Base-by-base conservation (phyloP, 1,139 yeast species). In the Wickerhamomyces sp. region DNA sequence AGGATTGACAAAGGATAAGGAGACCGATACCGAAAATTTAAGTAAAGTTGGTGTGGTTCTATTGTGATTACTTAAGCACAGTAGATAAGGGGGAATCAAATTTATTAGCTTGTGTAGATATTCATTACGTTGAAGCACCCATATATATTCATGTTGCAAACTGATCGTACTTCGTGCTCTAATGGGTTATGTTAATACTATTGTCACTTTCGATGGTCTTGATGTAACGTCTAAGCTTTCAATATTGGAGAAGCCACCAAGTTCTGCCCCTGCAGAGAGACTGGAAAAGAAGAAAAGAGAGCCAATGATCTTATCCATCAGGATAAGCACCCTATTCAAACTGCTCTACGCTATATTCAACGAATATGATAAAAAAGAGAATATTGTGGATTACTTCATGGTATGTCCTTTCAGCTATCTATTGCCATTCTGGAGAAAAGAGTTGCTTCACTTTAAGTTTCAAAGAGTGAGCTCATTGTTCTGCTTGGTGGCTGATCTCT, bases 21-120 rank as follows among this genome's bases (percentile, higher is more conserved):
- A 73, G 33, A 69, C 75, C 36, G 75, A 69, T 40, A 65, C 64
- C 28, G 74, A 67, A 25, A 65, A 65, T 30, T 73, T 84, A 36
- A 88, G 96, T 61, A 95, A 94, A 19, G 76, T 90, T 28, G 97
- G 97, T 48, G 90, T 87, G 22, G 94, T 92, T 10, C 75, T 92
- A 78, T 72, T 90, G 41, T 89, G 29, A 42, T 28, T 17, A 19
- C 16, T 10, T 25, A 21, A 7, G 7, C 10, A 16, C 21, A 18
- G 21, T 14, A 20, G 6, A 20, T 18, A 25, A 10, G 30, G 25
- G 36, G 26, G 26, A 28, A 8, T 8, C 14, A 10, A 7, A 26
- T 9, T 26, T 8, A 28, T 15, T 28, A 3, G 6, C 16, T 28
- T 15, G 19, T 8, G n/a, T n/a, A n/a, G n/a, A n/a, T n/a, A n/a